Evolutionary conservation across 2,329 filamentous ascomycete species (phyloP), one percentile per base, ranked within the genome.

Genomic region (Trichophyton verrucosum): DNA sequence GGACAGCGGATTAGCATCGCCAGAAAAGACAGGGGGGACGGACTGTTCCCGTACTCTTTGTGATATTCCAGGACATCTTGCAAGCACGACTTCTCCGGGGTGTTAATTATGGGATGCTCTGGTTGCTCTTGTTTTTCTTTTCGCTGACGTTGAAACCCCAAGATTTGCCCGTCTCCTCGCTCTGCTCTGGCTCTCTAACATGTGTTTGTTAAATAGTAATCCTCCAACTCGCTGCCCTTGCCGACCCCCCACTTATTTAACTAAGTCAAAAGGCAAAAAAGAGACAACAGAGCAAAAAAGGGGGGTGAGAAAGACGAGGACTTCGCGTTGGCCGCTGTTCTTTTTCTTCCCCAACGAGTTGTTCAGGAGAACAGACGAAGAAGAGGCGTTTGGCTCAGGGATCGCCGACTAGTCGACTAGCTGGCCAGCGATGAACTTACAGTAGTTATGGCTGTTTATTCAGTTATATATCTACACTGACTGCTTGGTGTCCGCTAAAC

Each of bases 21-120:
- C 49, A 22, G 17, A 8, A 53, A 53, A 7, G 49, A 24, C 49
- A 11, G n/a, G 13, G 27, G 13, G 3, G 7, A 13, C 15, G 22
- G 47, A 24, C 49, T 30, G 11, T n/a, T 5, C 22, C 13, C 49
- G 27, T 24, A 53, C 49, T 53, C 22, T 53, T 53, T 13, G 49
- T 53, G n/a, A 53, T 53, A 17, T 53, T 53, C 49, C 49, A 53
- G 22, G 49, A 53, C 49, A 53, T 53, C 49, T 53, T 53, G 22
- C 13, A 24, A 13, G 49, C 13, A 24, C 6, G 49, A 24, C 15
- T 53, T 33, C 24, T 53, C 24, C 7, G 8, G 33, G 11, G 49
- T n/a, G 46, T 51, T 51, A 9, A 15, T 24, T 24, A 13, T 30
- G 11, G 49, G 49, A n/a, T 22, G 44, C n/a, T 47, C 11, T 47